Percentiles rank a stretch among this genome's conserved stretches.
Evolutionary conservation across 2,329 filamentous ascomycete genomes (phyloP).

Genomic region (Daldinia sp.): DNA sequence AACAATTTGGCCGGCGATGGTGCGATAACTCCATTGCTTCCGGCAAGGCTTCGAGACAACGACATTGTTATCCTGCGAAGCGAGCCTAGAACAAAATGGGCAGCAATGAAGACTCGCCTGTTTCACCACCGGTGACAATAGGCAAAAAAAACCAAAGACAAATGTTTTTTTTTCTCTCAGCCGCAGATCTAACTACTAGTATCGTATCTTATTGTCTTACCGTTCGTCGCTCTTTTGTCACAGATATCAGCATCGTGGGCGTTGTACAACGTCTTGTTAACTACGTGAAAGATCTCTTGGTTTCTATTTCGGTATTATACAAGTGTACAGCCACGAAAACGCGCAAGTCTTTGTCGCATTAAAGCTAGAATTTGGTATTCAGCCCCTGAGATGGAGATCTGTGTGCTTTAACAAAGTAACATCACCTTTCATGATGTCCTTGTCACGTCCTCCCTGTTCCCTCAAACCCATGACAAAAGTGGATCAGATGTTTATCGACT

Average conservation of each 20-base stretch:
- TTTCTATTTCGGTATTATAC: background rate
- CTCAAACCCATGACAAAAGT: conserved; percentile 29
- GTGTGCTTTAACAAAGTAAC: conserved; percentile 35
- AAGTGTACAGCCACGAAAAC: conserved; percentile 23
- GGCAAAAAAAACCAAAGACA: background rate
- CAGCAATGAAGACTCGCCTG: conserved; percentile 10
- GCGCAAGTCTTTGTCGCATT: conserved; percentile 27
- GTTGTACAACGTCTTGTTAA: background rate
- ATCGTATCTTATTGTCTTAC: background rate
- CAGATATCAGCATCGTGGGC: background rate
- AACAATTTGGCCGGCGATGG: conserved; percentile 21
- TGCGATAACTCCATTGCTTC: conserved; percentile 24
- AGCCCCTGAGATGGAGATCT: conserved; percentile 32
- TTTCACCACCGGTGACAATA: conserved; percentile 30
- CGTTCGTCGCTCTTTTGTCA: background rate
- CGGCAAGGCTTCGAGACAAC: conserved; percentile 33
- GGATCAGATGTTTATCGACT: conserved; percentile 37
- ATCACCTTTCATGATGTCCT: conserved; percentile 10
- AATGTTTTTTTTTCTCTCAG: background rate
- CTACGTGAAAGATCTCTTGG: conserved; percentile 12
- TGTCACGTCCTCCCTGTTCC: conserved; percentile 37
- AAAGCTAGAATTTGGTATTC: conserved; percentile 19
- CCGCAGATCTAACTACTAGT: background rate
- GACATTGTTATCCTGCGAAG: conserved; percentile 19
- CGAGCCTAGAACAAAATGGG: conserved; percentile 18